Base-by-base conservation (phyloP, 352 stramenopile species). In the Blastocystis sp. region DNA sequence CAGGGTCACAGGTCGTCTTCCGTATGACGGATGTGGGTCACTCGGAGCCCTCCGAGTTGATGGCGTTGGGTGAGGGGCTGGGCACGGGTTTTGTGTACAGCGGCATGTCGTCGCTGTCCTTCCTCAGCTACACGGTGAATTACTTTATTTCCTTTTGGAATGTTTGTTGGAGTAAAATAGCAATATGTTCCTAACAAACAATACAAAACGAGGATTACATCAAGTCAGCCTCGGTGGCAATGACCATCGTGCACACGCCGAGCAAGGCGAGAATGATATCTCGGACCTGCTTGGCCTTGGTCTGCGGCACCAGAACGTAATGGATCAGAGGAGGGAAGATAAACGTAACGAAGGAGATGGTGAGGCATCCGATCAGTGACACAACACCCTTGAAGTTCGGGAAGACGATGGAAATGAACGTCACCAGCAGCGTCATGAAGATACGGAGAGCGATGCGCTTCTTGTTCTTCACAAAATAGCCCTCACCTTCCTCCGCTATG, bases 291-390 rank as follows among this genome's bases (percentile, higher is more conserved):
- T 40, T 57, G 14, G 24, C 42, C 67, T 78, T 78, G 38, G 34
- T 61, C 49, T 78, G 67, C 27, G 67, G 67, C n/a, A 78, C 67
- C 11, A 78, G 38, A 3, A 69, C 38, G 27, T 84, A 84, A 40
- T 84, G 73, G 40, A 84, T 73, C 9, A 84, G 53, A 16, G 73
- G 73, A 64, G 73, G 73, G 54, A 84, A 84, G 27, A 84, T 69
- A 75, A 84, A 84, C 2, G 54, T 69, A 36, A 84, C 73, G n/a
- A 73, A 73, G 24, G 73, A 84, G 49, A 84, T 73, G 44, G 73
- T 84, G 11, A 84, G 73, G 40, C 73, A 84, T 11, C 73, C 73
- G 40, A 84, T 84, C 2, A 84, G 38, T 54, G 42, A 56, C 24
- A 84, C 59, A 9, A 84, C 73, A 27, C 14, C 42, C 56, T 84